These are phyloP conservation scores for Penicillium daleae DNA, from an alignment of 495 filamentous ascomycete genomes.

Conservation along the genomic window DNA sequence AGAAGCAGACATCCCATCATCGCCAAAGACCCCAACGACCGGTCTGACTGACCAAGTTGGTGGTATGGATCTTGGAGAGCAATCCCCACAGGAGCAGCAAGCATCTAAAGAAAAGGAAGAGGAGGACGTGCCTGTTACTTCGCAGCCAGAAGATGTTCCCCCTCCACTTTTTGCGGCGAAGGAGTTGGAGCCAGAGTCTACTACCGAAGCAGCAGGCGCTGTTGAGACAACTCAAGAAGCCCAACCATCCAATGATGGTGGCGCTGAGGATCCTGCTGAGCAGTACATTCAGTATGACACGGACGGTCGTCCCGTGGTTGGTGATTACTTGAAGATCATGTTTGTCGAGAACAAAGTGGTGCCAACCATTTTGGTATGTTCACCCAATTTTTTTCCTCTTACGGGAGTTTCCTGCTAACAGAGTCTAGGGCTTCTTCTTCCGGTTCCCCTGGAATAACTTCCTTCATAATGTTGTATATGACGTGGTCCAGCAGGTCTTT, in stretches of 20 bases:
- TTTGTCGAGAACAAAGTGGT: constrained; percentile 95
- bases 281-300: constrained; percentile 59
- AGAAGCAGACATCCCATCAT: constrained; percentile 10
- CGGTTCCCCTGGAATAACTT: constrained; percentile 99
- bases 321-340: constrained; percentile 94
- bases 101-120: constrained; percentile 13
- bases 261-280: constrained; percentile 43
- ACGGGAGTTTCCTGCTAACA: constrained; percentile 8
- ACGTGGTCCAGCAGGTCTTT: constrained; percentile 98
- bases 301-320: constrained; percentile 86
- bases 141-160: constrained; percentile 68
- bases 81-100: constrained; percentile 22
- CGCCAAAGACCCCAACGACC: constrained; percentile 32
- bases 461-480: constrained; percentile 98
- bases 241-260: constrained; percentile 28
- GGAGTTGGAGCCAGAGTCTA: constrained; percentile 24
- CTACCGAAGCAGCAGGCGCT: constrained; percentile 25
- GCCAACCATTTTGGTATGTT: constrained; percentile 87
- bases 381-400: not conserved
- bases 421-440: constrained; percentile 86
- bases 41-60: constrained; percentile 56
- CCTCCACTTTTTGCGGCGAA: constrained; percentile 62
- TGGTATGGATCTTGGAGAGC: constrained; percentile 52
- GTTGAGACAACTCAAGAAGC: constrained; percentile 27
- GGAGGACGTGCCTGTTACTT: constrained; percentile 42